Percentiles rank a stretch among this genome's conserved stretches.
These are phyloP conservation scores for Blastocystis sp. DNA, from an alignment of 352 stramenopile genomes.

Conservation along the genomic window DNA sequence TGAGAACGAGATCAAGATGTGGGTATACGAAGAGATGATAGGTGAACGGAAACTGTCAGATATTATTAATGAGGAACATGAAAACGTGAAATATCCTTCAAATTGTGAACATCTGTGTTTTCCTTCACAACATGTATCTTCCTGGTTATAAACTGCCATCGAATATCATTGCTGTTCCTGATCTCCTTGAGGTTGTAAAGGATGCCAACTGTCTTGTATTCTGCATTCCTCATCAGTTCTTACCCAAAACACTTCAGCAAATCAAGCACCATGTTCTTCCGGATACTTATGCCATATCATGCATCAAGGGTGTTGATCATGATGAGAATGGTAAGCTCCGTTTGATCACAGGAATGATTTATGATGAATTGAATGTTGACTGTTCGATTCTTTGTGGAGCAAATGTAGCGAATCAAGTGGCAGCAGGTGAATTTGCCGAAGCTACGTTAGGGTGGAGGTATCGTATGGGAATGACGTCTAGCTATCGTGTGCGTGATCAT, in stretches of 20 bases:
- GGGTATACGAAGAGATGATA: constrained; percentile 86
- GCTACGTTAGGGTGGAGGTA: constrained; percentile 83
- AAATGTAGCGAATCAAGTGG: constrained; percentile 91
- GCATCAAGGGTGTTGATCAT: constrained; percentile 79
- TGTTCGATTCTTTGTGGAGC: constrained; percentile 88
- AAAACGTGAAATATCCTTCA: constrained; percentile 87
- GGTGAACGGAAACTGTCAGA: constrained; percentile 82
- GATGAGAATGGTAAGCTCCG: constrained; percentile 68
- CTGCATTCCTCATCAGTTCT: constrained; percentile 81
- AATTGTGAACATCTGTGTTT: constrained; percentile 62
- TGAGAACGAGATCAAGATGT: constrained; percentile 86
- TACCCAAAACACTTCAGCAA: constrained; percentile 20
- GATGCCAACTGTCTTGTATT: constrained; percentile 87
- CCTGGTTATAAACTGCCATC: constrained; percentile 80
- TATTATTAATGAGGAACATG: constrained; percentile 88
- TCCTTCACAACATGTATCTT: constrained; percentile 68
- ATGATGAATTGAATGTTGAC: constrained; percentile 75
- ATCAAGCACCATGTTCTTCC: constrained; percentile 72
- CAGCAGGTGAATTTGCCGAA: constrained; percentile 86
- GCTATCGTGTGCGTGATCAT: constrained; percentile 54
- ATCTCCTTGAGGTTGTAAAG: constrained; percentile 79
- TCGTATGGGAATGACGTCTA: constrained; percentile 50
- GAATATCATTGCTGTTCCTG: constrained; percentile 84
- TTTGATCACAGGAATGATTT: constrained; percentile 80
- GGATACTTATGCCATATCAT: constrained; percentile 75